phyloP scores from a whole-genome alignment of 179 eudicot species.

The Silene vulgaris region DNA sequence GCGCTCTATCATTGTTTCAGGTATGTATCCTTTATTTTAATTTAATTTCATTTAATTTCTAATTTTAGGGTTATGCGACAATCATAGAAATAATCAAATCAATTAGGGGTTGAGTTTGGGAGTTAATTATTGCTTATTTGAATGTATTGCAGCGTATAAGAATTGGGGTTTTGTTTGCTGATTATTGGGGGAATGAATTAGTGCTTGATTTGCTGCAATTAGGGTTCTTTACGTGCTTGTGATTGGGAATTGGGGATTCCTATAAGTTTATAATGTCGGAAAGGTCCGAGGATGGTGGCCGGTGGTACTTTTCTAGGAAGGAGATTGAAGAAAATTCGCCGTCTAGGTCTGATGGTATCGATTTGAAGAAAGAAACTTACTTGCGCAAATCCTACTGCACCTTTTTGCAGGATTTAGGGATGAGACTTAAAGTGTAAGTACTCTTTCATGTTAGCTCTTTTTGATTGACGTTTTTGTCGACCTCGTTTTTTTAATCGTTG shows the following conservation, averaged over 20 bases:
- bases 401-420: slow-evolving; percentile 77
- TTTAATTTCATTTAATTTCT: too few relatives aligned
- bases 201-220: too few relatives aligned
- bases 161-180: too few relatives aligned
- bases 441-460: slow-evolving; percentile 5
- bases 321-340: slow-evolving; percentile 85
- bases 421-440: slow-evolving; percentile 88
- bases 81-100: too few relatives aligned
- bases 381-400: slow-evolving; percentile 82
- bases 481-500: slow-evolving; percentile 1
- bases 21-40: too few relatives aligned
- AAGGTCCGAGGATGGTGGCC: slow-evolving; percentile 48
- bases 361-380: slow-evolving; percentile 71
- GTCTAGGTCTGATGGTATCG: slow-evolving; percentile 69
- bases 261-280: slow-evolving; percentile 39
- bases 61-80: too few relatives aligned
- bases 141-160: too few relatives aligned
- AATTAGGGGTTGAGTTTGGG: too few relatives aligned
- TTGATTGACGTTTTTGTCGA: neutral
- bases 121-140: too few relatives aligned
- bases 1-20: too few relatives aligned
- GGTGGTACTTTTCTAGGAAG: slow-evolving; percentile 70
- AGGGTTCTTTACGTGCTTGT: too few relatives aligned
- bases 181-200: too few relatives aligned
- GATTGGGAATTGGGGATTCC: slow-evolving; percentile 42